These are phyloP conservation scores for Kazachstania kunashirensis DNA, from an alignment of 805 yeast genomes.

Conservation along the genomic window DNA sequence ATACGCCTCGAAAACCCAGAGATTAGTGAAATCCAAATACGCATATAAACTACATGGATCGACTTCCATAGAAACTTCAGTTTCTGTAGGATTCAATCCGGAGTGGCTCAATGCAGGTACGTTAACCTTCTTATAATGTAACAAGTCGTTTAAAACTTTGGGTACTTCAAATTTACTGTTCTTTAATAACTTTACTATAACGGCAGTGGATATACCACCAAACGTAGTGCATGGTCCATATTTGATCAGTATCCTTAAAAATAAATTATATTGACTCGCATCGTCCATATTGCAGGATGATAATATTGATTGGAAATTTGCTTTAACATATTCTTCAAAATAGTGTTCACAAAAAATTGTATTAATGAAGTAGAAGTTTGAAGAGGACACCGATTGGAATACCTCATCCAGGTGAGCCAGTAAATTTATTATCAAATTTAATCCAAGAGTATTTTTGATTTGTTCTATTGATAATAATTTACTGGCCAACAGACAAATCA, in stretches of 20 bases:
- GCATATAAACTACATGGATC: conserved; percentile 6
- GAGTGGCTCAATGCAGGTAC: too few relatives aligned
- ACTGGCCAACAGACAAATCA: conserved; percentile 17
- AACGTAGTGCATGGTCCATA: conserved; percentile 17
- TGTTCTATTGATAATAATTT: conserved; percentile 25
- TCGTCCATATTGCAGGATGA: conserved; percentile 8
- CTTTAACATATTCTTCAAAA: conserved; percentile 16
- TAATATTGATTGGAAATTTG: conserved; percentile 15
- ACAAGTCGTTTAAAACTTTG: conserved; percentile 2
- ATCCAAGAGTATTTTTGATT: conserved; percentile 18
- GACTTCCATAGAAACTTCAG: conserved; percentile 8
- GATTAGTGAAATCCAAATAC: conserved; percentile 23
- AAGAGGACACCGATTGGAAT: conserved; percentile 2
- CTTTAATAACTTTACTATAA: conserved; percentile 10
- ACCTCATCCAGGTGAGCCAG: conserved; percentile 4
- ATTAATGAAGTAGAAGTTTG: conserved; percentile 3
- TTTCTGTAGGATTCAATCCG: conserved; percentile 1
- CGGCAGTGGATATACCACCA: conserved; percentile 7
- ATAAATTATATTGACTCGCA: conserved; percentile 9
- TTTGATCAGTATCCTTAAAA: conserved; percentile 13
- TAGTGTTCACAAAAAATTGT: conserved; percentile 14
- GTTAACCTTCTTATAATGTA: conserved; percentile 4
- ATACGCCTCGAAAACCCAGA: conserved; percentile 26
- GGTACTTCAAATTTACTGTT: conserved; percentile 1
- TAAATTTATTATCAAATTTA: conserved; percentile 10